Conservation (phyloP, 495 filamentous ascomycete species). For the Talaromyces borbonicus region DNA sequence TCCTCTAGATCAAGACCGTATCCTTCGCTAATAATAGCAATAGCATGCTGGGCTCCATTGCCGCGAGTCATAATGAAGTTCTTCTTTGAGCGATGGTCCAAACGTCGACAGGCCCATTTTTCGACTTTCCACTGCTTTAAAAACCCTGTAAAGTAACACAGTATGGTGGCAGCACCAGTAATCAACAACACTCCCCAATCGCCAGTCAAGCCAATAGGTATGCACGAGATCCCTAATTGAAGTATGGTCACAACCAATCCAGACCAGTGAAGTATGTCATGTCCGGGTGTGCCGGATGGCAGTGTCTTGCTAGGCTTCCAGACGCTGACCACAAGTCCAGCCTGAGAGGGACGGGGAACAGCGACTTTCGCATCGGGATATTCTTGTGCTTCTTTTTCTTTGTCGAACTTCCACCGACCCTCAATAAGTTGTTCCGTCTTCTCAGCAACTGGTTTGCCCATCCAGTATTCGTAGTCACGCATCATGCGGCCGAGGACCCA, state of each 20-base stretch:
- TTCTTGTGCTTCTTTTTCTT: slow-evolving; percentile 4
- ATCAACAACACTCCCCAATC: slow-evolving; percentile 39
- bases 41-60: slow-evolving; percentile 35
- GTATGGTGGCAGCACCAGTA: slow-evolving; percentile 27
- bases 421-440: slow-evolving; percentile 9
- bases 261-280: slow-evolving; percentile 23
- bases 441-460: slow-evolving; percentile 10
- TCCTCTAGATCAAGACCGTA: slow-evolving; percentile 37
- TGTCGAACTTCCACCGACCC: slow-evolving; percentile 11
- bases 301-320: slow-evolving; percentile 10
- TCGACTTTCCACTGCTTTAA: slow-evolving; percentile 41
- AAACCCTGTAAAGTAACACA: slow-evolving; percentile 23
- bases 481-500: slow-evolving; percentile 44
- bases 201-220: slow-evolving; percentile 28
- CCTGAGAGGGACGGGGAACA: slow-evolving; percentile 11
- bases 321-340: slow-evolving; percentile 11
- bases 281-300: slow-evolving; percentile 4
- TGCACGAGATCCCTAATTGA: slow-evolving; percentile 37
- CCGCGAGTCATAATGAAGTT: slow-evolving; percentile 30
- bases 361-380: neutral
- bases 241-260: slow-evolving; percentile 25
- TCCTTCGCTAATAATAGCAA: slow-evolving; percentile 28
- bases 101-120: slow-evolving; percentile 36
- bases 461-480: slow-evolving; percentile 37
- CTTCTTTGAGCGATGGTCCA: slow-evolving; percentile 10